Evolutionary conservation across 2,329 filamentous ascomycete species (phyloP), one percentile per base, ranked within the genome.

Genomic region (Elsinoe australis): DNA sequence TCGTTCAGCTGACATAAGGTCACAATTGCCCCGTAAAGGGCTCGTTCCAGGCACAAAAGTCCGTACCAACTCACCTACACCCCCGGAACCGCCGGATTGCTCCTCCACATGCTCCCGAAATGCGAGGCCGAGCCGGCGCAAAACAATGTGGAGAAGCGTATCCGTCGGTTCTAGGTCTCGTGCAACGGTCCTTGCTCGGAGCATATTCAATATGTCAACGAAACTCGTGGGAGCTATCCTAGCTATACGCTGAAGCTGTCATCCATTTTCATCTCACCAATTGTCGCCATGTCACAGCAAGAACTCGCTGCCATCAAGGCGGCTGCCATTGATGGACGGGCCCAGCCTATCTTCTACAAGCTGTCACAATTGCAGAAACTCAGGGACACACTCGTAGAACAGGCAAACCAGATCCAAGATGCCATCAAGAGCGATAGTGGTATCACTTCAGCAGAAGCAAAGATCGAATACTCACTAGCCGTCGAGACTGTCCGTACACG

Each of bases 351-450:
- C n/a, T 66, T 65, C 50, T 72, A 71, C 51, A 63, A 69, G 8
- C 70, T 71, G 54, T 63, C 65, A 26, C 67, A 75, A 54, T 62
- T 75, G 6, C 63, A 71, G 49, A 55, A 53, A 2, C 62, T 76
- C 0, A 68, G 71, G 51, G 58, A 65, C 18, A 53, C 54, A 2
- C 53, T 75, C 6, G 58, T 62, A 2, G 55, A 59, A 3, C 64
- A 68, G 15, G 58, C 58, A 18, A 51, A 58, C 5, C 57, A 59
- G 1, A 64, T 73, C 5, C 58, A 62, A 47, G 58, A 65, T 24
- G 68, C 70, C 0, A 67, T 74, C 6, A 57, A 59, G 14, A 59
- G 65, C 28, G 71, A 74, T 50, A 61, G 63, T 2, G 56, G 56
- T 3, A 51, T 62, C 8, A 60, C 61, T 1, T 54, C 56, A 18